These are phyloP conservation scores for Aureobasidium sp. DNA, from an alignment of 2,329 filamentous ascomycete species.

Conservation along the genomic window DNA sequence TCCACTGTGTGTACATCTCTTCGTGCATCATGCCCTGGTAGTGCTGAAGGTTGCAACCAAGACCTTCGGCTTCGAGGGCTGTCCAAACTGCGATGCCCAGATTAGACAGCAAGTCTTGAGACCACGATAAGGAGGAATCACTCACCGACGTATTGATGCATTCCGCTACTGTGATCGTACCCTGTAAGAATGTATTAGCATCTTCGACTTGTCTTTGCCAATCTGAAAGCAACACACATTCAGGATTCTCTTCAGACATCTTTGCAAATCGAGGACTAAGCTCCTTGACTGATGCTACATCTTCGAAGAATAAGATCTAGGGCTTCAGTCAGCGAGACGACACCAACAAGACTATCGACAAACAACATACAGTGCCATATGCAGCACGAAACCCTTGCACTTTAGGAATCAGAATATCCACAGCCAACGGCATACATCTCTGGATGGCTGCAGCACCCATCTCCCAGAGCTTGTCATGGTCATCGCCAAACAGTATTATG, in stretches of 20 bases:
- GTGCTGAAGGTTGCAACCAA: conserved; percentile 26
- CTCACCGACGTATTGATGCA: neutral
- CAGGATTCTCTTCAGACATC: conserved; percentile 1
- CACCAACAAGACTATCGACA: neutral
- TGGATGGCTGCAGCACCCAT: conserved; percentile 21
- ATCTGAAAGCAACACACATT: too few relatives aligned
- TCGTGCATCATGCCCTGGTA: conserved; percentile 24
- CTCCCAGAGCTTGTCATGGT: conserved; percentile 25
- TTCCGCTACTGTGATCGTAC: neutral
- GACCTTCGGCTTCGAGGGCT: conserved; percentile 24
- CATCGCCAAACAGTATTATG: conserved; percentile 25
- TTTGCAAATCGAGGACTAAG: neutral
- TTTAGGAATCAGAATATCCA: conserved; percentile 21
- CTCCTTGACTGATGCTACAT: neutral
- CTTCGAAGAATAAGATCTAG: conserved; percentile 11
- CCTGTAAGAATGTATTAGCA: neutral
- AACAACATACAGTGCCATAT: conserved; percentile 23
- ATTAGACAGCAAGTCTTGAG: neutral
- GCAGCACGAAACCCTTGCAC: conserved; percentile 21
- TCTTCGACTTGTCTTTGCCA: neutral
- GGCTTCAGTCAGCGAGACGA: neutral
- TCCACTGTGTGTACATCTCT: conserved; percentile 22
- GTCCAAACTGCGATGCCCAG: conserved; percentile 19
- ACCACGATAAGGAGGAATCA: neutral
- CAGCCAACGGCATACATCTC: conserved; percentile 18